Base-by-base conservation (phyloP, 2,329 filamentous ascomycete genomes). In the Aureobasidium sp. region DNA sequence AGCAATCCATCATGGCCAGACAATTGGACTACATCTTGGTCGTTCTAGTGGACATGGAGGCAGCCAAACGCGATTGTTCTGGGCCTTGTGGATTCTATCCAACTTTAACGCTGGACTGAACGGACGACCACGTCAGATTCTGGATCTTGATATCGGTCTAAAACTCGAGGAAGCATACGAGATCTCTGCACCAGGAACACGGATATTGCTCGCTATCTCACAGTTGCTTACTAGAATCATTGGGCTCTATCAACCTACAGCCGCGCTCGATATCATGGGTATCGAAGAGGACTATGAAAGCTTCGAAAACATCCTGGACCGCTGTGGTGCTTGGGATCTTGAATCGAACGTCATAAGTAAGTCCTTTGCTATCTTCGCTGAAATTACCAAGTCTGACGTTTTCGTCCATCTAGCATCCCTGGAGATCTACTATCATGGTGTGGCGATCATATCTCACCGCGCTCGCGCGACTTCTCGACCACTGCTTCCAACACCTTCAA, bases 31-130 rank as follows among this genome's bases (percentile, higher is more conserved):
- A 20, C 78, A 71, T 9, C 74, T 91, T 72, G 77, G 81, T 53
- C 80, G 81, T 66, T 32, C 82, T 80, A 66, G 82, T 82, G 66
- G 78, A 90, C 67, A 85, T 85, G 5, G 82, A 83, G 67, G 81
- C 80, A 63, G 86, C 84, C 47, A 81, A 81, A 56, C 79, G 79
- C 85, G 89, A 71, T 67, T 81, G 0, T 81, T 80, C 64, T 81
- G 78, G 78, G 78, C 75, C 66, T 68, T 80, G 1, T 81, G 78
- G 77, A 75, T 74, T 64, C 70, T 80, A 1, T 78, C 80, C 63
- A 77, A 78, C 52, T 70, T 79, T 48, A 80, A 79, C 55, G 76
- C 77, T 6, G 77, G 74, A 46, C 77, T 78, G 66, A 77, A 79
- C 52, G 78, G 77, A 17, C 71, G 79, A 44, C 78, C 78, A 3